Percentiles rank a stretch among this genome's conserved stretches.
Conservation (phyloP, 441 rosid species). For the Sinapis alba region DNA sequence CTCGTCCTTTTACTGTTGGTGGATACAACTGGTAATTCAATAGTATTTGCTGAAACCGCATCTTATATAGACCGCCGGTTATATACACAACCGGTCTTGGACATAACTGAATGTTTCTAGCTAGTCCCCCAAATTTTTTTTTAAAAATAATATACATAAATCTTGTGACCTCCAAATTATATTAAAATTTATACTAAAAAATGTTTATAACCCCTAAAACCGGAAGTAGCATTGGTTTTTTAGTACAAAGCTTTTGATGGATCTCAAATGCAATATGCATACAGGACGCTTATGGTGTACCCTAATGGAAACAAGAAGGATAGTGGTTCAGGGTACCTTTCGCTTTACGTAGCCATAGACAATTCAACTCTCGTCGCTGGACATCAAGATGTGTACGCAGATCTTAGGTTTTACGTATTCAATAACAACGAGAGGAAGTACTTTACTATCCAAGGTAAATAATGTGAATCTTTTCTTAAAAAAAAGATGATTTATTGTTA, state of each 20-base stretch:
- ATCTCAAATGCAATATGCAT: neutral
- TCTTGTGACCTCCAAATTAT: neutral
- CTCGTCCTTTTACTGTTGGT: conserved; percentile 19
- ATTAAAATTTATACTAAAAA: too few species aligned
- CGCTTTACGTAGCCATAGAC: conserved; percentile 33
- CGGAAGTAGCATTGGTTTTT: neutral
- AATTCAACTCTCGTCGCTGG: neutral
- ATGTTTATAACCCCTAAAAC: neutral
- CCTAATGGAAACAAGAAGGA: conserved; percentile 19
- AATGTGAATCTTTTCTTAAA: neutral
- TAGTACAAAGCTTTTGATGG: neutral
- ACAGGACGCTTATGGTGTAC: conserved; percentile 34
- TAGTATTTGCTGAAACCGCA: too few species aligned
- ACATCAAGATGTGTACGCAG: conserved; percentile 6
- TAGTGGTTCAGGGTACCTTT: conserved; percentile 22
- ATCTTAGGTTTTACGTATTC: conserved; percentile 34
- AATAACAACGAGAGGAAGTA: conserved; percentile 25
- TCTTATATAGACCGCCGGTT: too few species aligned
- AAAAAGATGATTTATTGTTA: neutral
- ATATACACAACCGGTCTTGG: too few species aligned
- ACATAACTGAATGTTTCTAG: too few species aligned
- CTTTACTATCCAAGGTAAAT: conserved; percentile 29
- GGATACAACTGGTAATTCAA: conserved; percentile 27
- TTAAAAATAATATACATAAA: neutral
- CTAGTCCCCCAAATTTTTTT: too few species aligned